phyloP scores from a whole-genome alignment of 2,329 filamentous ascomycete genomes.

The Cadophora sp. region DNA sequence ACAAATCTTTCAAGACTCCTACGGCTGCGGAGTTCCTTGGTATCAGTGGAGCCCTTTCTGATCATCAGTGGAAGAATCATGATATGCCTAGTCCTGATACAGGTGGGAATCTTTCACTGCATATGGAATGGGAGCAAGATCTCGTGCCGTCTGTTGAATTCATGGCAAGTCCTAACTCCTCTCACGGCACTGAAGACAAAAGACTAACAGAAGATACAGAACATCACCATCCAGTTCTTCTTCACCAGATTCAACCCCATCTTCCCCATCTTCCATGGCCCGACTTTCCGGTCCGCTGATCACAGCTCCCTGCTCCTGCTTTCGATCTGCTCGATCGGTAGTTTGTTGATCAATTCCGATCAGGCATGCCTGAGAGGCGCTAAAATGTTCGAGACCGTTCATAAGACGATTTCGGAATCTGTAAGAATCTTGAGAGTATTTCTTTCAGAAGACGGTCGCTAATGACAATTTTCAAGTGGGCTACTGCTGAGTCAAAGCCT shows the following conservation, averaged over 20 bases:
- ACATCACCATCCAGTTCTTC: conserved; percentile 16
- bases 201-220: conserved; percentile 1
- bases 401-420: conserved; percentile 26
- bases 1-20: conserved; percentile 6
- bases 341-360: conserved; percentile 24
- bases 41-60: not conserved
- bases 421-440: conserved; percentile 1
- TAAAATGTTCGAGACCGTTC: conserved; percentile 31
- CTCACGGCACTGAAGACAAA: not conserved
- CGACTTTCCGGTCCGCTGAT: conserved; percentile 24
- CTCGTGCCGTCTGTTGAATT: conserved; percentile 6
- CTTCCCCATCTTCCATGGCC: conserved; percentile 31
- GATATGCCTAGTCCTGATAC: conserved; percentile 19
- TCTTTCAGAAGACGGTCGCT: not conserved
- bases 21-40: conserved; percentile 17
- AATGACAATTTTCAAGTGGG: conserved; percentile 17
- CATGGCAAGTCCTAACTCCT: not conserved
- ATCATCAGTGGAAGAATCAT: conserved; percentile 14
- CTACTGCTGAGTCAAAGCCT: conserved; percentile 15
- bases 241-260: conserved; percentile 30
- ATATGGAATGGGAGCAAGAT: conserved; percentile 8
- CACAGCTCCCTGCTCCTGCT: conserved; percentile 28
- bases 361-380: conserved; percentile 17
- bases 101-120: conserved; percentile 7
- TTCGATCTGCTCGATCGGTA: conserved; percentile 31